Evolutionary conservation across 306 rosid genomes (phyloP).

Genomic region (Acacia melanoxylon): DNA sequence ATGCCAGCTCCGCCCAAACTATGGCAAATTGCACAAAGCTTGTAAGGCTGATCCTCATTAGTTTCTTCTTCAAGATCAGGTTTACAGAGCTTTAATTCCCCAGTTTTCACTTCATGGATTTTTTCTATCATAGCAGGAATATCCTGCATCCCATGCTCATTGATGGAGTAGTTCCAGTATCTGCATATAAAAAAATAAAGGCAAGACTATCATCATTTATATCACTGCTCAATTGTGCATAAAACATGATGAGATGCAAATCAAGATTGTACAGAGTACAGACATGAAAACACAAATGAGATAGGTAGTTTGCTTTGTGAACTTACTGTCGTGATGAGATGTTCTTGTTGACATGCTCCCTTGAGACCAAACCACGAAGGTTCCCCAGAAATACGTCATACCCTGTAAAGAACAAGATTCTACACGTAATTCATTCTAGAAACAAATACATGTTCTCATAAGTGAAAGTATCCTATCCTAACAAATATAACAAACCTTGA

Average conservation of each 20-base stretch:
- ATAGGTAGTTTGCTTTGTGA: conserved; percentile 4
- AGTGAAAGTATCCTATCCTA: conserved; percentile 2
- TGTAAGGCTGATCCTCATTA: conserved; percentile 57
- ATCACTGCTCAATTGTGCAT: not conserved
- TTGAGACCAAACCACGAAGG: conserved; percentile 81
- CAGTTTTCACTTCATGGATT: conserved; percentile 62
- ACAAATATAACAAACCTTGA: conserved; percentile 68
- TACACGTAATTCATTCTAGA: conserved; percentile 14
- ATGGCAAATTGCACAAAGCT: conserved; percentile 69
- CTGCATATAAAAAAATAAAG: conserved; percentile 37
- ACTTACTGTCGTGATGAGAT: conserved; percentile 70
- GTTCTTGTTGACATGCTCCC: conserved; percentile 76
- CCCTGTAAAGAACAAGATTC: conserved; percentile 42
- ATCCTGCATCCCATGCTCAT: conserved; percentile 72
- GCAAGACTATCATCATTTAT: not conserved
- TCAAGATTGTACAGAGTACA: not conserved
- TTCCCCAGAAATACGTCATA: conserved; percentile 89
- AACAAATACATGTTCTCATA: not conserved
- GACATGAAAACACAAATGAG: not conserved
- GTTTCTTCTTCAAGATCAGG: conserved; percentile 53
- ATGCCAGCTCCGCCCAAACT: conserved; percentile 80
- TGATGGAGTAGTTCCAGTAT: conserved; percentile 76
- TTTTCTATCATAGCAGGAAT: conserved; percentile 73
- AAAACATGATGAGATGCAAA: not conserved
- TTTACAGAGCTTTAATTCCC: conserved; percentile 59